Evolutionary conservation across 73 alveolate species (phyloP).

Genomic region (Paraurostyla sp.): DNA sequence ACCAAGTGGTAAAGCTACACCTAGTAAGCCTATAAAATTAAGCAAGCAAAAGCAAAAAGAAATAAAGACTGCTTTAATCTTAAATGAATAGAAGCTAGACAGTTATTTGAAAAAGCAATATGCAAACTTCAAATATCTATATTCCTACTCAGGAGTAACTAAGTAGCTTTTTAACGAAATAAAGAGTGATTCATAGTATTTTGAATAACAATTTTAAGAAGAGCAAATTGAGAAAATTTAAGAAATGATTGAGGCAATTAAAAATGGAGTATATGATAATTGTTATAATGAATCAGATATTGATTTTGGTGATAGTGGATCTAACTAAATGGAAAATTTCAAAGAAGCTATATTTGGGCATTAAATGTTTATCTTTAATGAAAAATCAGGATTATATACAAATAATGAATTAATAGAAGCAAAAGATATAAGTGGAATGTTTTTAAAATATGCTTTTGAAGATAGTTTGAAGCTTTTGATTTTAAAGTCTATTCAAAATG

Average conservation of each 20-base stretch:
- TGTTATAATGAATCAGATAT: constrained; percentile 19
- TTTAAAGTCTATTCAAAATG: background rate
- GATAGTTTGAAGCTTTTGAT: constrained; percentile 28
- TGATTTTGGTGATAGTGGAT: background rate
- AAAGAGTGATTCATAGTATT: background rate
- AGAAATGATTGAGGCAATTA: background rate
- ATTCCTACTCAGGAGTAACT: constrained; percentile 22
- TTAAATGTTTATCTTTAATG: background rate
- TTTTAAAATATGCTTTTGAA: constrained; percentile 23
- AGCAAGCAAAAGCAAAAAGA: constrained; percentile 1
- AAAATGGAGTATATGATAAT: constrained; percentile 6
- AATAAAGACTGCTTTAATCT: background rate
- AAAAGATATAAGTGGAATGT: background rate
- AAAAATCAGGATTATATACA: background rate
- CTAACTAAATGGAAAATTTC: constrained; percentile 5
- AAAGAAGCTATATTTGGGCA: constrained; percentile 27
- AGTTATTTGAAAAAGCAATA: background rate
- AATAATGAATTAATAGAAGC: background rate
- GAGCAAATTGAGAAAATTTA: background rate
- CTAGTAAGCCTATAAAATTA: background rate
- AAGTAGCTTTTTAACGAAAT: constrained; percentile 8
- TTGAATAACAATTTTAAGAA: background rate
- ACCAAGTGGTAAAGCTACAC: background rate
- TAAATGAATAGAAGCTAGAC: constrained; percentile 9
- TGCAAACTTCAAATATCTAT: background rate